Evolutionary conservation across 2,329 filamentous ascomycete genomes (phyloP).

Genomic region (Helotiales sp.): DNA sequence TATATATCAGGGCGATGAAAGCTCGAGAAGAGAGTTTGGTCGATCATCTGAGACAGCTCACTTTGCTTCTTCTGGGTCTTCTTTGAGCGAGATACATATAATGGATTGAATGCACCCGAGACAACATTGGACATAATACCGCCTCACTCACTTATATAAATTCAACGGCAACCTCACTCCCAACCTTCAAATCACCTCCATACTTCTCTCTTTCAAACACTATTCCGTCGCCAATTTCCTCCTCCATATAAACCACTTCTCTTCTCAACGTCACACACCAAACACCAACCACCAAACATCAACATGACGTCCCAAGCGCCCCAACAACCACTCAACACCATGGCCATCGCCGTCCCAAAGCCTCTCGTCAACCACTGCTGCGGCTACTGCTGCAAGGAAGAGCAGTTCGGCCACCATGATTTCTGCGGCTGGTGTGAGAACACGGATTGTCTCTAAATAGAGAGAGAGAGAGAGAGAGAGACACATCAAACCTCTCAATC

Average conservation of each 20-base stretch:
- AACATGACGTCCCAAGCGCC: constrained; percentile 4
- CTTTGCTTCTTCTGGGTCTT: not conserved
- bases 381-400: constrained; percentile 56
- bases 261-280: not conserved
- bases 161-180: not conserved
- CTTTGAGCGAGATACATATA: not conserved
- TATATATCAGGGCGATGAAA: not conserved
- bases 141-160: not conserved
- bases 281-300: not conserved
- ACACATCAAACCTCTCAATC: too few species aligned
- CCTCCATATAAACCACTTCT: not conserved
- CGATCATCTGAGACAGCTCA: constrained; percentile 1
- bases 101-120: not conserved
- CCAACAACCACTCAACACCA: constrained; percentile 33
- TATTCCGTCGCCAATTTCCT: not conserved
- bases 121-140: not conserved
- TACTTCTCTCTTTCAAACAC: not conserved
- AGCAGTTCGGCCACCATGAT: constrained; percentile 57
- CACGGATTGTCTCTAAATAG: constrained; percentile 35
- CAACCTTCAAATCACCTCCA: not conserved
- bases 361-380: constrained; percentile 57
- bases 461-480: too few species aligned
- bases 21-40: not conserved
- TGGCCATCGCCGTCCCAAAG: constrained; percentile 51
- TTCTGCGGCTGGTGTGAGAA: constrained; percentile 54